Evolutionary conservation across 345 rosid genomes (phyloP).

Genomic region (Clausena lansium): DNA sequence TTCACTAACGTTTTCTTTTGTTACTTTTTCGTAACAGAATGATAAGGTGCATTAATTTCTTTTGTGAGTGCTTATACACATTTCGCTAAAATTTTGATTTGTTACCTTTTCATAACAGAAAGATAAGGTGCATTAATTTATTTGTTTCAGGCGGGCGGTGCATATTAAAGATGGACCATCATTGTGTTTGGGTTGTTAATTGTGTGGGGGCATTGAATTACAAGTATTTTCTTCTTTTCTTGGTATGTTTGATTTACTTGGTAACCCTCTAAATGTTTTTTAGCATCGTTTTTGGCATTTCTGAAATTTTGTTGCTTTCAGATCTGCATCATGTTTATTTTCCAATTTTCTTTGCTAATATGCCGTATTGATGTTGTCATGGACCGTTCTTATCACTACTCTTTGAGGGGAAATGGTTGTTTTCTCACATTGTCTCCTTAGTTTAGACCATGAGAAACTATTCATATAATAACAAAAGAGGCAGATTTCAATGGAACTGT

Average conservation of each 20-base stretch:
- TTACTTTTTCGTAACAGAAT: slow-evolving; percentile 1
- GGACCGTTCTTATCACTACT: background rate
- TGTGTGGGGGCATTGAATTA: slow-evolving; percentile 96
- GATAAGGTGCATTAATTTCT: slow-evolving; percentile 42
- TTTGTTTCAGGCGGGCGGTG: slow-evolving; percentile 77
- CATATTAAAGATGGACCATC: slow-evolving; percentile 95
- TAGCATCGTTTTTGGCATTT: background rate
- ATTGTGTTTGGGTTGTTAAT: slow-evolving; percentile 99
- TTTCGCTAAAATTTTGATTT: background rate
- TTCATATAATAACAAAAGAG: background rate
- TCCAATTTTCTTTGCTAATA: background rate
- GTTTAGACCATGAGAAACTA: background rate
- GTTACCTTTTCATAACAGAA: slow-evolving; percentile 1
- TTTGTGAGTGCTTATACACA: slow-evolving; percentile 54
- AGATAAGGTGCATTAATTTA: slow-evolving; percentile 21
- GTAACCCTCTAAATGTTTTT: background rate
- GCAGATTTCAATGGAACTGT: background rate
- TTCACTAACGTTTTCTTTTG: background rate
- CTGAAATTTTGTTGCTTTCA: background rate
- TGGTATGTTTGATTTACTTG: slow-evolving; percentile 55
- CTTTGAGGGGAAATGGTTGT: background rate
- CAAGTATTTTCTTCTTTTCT: slow-evolving; percentile 89
- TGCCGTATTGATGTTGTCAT: background rate
- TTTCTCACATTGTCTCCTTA: background rate
- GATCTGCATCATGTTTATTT: background rate